Base-by-base conservation (phyloP, 139 green algal genomes). In the Dunaliella sp. region DNA sequence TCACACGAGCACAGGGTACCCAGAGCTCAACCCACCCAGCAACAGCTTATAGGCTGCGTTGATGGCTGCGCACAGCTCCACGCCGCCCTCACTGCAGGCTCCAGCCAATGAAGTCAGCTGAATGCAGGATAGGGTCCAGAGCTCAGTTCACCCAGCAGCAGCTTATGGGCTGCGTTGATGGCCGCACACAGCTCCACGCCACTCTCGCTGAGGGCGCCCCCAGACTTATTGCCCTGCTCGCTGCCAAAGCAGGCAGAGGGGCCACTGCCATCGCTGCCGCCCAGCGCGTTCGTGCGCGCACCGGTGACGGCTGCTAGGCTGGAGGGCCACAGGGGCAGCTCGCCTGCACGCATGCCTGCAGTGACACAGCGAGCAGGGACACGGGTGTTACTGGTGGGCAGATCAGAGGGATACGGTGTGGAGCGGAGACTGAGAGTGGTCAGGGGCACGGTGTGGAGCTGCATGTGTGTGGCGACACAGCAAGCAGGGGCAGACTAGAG, bases 41-140 rank as follows among this genome's bases (percentile, higher is more conserved):
- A 65, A 16, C 48, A 65, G 82, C 76, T 91, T 91, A 89, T 96
- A 94, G 22, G 93, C 90, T 0, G 87, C 93, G 35, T 90, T 93
- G 86, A 97, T 95, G 24, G 94, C 94, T 2, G 94, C 92, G 1
- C 85, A 90, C 21, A 97, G 92, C 92, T 97, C 94, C 0, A 92
- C 90, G 21, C 90, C 93, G 80, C 77, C 83, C 16, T 65, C 48
- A 16, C 16, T 65, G 7, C 7, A 65, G n/a, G n/a, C n/a, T n/a
- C n/a, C n/a, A n/a, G n/a, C n/a, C n/a, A n/a, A n/a, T n/a, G n/a
- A n/a, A n/a, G n/a, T n/a, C n/a, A n/a, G n/a, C n/a, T n/a, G n/a
- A n/a, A n/a, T n/a, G n/a, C n/a, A n/a, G n/a, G n/a, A n/a, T n/a
- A n/a, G n/a, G n/a, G 83, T 82, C 0, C 83, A 87, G 58, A 87